Evolutionary conservation across 1,139 yeast genomes (phyloP), one percentile per base, ranked within the genome.

Genomic region (Protomyces macrosporus): DNA sequence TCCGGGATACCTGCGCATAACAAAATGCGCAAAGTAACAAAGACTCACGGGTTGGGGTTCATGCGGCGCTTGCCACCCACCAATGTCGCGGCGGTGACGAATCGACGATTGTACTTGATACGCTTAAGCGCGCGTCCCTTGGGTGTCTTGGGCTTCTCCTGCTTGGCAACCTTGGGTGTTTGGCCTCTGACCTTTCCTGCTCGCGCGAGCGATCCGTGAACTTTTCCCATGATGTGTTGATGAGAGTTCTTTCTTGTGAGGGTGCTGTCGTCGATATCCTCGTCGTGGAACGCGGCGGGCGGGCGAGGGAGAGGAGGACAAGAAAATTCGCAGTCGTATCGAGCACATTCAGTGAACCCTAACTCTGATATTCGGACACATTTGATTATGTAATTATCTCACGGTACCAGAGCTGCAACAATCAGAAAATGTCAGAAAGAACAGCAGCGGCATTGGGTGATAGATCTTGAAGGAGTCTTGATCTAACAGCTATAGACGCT

Each of bases 181-280:
- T 86, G 90, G 81, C 98, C 91, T 85, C 91, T 93, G 83, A 93
- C 98, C 85, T 93, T 91, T 89, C 98, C 98, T 85, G 98, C 98
- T 90, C 98, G 97, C 85, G 98, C 96, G 87, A 93, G 88, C 83
- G 97, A 90, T 83, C 98, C 98, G 97, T 93, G 95, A 84, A 88
- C 95, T 86, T 88, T 88, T 45, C 68, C 69, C 55, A 34, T 42
- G 48, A 14, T 42, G 16, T 14, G 16, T 10, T 42, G 32, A 16
- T 14, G 48, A 42, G 45, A 42, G 45, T 23, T 23, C 23, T 23
- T 23, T 23, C 23, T 2, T 23, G 23, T 23, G 23, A 23, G 23
- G 23, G 23, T 23, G 23, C 23, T 23, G 23, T 23, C 23, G 23
- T 23, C 23, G 23, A 23, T 23, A 23, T 23, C 23, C 2, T 23